Percentiles rank a stretch among this genome's conserved stretches.
These are phyloP conservation scores for Teratosphaeria epicoccoides DNA, from an alignment of 2,329 filamentous ascomycete species.

Conservation along the genomic window DNA sequence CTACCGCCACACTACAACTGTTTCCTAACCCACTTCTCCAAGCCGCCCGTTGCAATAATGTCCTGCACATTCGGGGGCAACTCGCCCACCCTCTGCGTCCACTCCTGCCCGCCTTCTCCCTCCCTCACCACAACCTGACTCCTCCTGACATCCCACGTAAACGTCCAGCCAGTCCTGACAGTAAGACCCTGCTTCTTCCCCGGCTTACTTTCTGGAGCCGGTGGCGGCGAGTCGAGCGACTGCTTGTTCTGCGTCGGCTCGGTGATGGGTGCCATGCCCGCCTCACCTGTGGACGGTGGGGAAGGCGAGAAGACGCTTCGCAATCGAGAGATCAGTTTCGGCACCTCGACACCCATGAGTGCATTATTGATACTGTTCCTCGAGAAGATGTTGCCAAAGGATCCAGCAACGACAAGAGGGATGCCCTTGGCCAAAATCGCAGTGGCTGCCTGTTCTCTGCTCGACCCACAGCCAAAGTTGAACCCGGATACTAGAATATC, in stretches of 20 bases:
- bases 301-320: slow-evolving; percentile 45
- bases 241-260: slow-evolving; percentile 44
- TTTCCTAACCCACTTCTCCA: slow-evolving; percentile 74
- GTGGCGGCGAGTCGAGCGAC: slow-evolving; percentile 41
- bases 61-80: slow-evolving; percentile 74
- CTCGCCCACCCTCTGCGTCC: slow-evolving; percentile 75
- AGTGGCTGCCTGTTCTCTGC: slow-evolving; percentile 79
- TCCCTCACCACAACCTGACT: slow-evolving; percentile 63
- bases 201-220: slow-evolving; percentile 24
- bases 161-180: slow-evolving; percentile 68
- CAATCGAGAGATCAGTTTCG: slow-evolving; percentile 54
- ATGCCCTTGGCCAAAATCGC: slow-evolving; percentile 73
- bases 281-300: slow-evolving; percentile 6
- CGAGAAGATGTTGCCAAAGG: slow-evolving; percentile 74
- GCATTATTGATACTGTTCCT: slow-evolving; percentile 74
- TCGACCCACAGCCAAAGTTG: slow-evolving; percentile 79
- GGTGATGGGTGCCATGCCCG: slow-evolving; percentile 31
- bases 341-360: slow-evolving; percentile 60
- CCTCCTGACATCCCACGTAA: slow-evolving; percentile 68
- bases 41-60: slow-evolving; percentile 65
- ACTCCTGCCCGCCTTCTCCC: slow-evolving; percentile 53
- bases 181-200: slow-evolving; percentile 49
- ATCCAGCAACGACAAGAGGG: slow-evolving; percentile 67
- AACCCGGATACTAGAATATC: slow-evolving; percentile 80
- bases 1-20: slow-evolving; percentile 39